A percentile compares a stretch with the other conserved stretches of the same genome.
These are phyloP conservation scores for Simplicillium aogashimaense DNA, from an alignment of 2,329 filamentous ascomycete species.

Conservation along the genomic window DNA sequence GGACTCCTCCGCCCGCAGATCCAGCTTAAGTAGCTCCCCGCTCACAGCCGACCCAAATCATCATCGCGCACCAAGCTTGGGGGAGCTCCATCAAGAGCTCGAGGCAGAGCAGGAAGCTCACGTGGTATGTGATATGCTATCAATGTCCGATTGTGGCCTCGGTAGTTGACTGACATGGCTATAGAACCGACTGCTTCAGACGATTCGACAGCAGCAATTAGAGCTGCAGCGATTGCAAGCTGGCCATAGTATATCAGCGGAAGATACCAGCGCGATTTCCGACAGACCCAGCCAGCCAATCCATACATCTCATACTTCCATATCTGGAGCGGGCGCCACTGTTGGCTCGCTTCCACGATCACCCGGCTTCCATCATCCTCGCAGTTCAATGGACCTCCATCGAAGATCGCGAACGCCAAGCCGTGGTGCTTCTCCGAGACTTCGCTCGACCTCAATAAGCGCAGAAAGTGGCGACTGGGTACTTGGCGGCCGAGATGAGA, in stretches of 20 bases:
- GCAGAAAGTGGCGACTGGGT: constrained; percentile 51
- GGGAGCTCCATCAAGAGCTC: constrained; percentile 69
- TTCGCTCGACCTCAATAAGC: constrained; percentile 48
- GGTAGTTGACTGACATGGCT: constrained; percentile 5
- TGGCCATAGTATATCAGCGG: constrained; percentile 30
- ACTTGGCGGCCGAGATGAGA: constrained; percentile 61
- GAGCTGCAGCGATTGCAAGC: constrained; percentile 54
- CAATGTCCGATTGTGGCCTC: background rate
- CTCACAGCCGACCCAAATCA: constrained; percentile 47
- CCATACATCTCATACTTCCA: constrained; percentile 22
- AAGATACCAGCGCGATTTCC: constrained; percentile 39
- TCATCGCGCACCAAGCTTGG: constrained; percentile 59
- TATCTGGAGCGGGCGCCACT: constrained; percentile 19
- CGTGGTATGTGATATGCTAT: constrained; percentile 42
- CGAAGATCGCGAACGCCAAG: constrained; percentile 51
- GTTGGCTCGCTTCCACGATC: constrained; percentile 39
- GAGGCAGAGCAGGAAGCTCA: constrained; percentile 73
- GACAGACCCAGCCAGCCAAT: constrained; percentile 31
- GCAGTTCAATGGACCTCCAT: constrained; percentile 49
- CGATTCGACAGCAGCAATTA: constrained; percentile 68
- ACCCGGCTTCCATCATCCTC: constrained; percentile 37
- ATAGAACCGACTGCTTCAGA: constrained; percentile 64
- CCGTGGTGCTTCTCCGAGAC: constrained; percentile 43
- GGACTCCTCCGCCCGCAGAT: constrained; percentile 18
- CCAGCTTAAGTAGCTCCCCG: constrained; percentile 39